A percentile compares a stretch with the other conserved stretches of the same genome.
Conservation (phyloP, 139 green algal genomes). For the Coelastrella sp. region DNA sequence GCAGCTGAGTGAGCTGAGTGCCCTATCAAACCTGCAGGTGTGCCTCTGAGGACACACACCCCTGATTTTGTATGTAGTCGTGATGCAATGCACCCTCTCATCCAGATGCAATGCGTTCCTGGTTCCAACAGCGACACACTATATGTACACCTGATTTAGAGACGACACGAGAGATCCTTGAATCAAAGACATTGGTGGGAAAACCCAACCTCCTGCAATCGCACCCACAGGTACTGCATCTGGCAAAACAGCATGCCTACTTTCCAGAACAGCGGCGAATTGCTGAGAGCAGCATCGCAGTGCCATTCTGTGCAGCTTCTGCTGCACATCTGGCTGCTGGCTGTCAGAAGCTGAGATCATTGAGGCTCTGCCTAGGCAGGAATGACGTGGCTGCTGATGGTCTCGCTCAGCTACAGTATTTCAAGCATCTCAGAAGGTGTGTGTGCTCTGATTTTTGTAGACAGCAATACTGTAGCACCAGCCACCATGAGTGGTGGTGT, state of each 20-base stretch:
- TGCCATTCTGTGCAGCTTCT: constrained; percentile 24
- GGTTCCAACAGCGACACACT: too few relatives aligned
- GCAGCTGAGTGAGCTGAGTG: constrained; percentile 37
- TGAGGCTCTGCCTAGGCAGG: constrained; percentile 39
- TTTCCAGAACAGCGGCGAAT: constrained; percentile 45
- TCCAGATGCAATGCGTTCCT: too few relatives aligned
- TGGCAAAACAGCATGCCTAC: constrained; percentile 45
- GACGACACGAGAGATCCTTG: too few relatives aligned
- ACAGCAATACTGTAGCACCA: too few relatives aligned
- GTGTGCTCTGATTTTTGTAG: too few relatives aligned
- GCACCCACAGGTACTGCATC: constrained; percentile 40
- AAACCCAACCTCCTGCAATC: too few relatives aligned
- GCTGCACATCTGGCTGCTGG: constrained; percentile 21
- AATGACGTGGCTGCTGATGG: constrained; percentile 38
- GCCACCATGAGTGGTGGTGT: too few relatives aligned
- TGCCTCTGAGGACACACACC: too few relatives aligned
- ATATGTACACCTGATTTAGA: too few relatives aligned
- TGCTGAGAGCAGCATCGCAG: constrained; percentile 26
- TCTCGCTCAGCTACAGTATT: constrained; percentile 30
- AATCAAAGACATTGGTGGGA: too few relatives aligned
- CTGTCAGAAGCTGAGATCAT: constrained; percentile 30
- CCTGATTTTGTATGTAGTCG: too few relatives aligned
- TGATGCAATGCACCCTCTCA: too few relatives aligned
- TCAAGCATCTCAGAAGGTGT: constrained; percentile 29
- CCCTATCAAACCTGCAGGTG: constrained; percentile 39